phyloP scores from a whole-genome alignment of 2,329 filamentous ascomycete genomes.

The Diaporthe velutina region DNA sequence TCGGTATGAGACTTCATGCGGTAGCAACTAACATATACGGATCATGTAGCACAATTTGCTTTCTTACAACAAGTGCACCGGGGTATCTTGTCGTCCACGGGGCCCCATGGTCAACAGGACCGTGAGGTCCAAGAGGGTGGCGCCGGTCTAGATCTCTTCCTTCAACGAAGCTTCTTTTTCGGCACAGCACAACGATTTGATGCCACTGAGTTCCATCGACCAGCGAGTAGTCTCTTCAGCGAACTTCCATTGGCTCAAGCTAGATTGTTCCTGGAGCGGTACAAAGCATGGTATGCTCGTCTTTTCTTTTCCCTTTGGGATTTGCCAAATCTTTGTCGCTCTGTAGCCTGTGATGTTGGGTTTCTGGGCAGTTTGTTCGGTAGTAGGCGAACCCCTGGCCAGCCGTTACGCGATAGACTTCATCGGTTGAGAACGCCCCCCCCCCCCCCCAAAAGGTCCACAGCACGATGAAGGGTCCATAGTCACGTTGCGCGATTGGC shows the following conservation, averaged over 20 bases:
- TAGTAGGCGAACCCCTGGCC: not conserved
- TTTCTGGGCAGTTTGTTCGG: not conserved
- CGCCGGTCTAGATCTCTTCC: conserved; percentile 46
- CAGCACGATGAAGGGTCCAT: not conserved
- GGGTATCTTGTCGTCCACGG: conserved; percentile 43
- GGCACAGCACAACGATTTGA: conserved; percentile 45
- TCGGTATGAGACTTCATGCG: too few species aligned
- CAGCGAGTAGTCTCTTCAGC: conserved; percentile 25
- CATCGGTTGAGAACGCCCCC: too few species aligned
- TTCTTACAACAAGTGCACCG: conserved; percentile 49
- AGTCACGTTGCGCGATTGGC: not conserved
- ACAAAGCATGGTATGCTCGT: conserved; percentile 38
- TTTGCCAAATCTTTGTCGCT: not conserved
- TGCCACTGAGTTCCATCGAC: conserved; percentile 31
- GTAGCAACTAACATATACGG: not conserved
- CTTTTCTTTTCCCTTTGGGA: not conserved
- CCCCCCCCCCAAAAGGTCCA: too few species aligned
- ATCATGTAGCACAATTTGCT: conserved; percentile 42
- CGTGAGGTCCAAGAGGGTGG: conserved; percentile 45
- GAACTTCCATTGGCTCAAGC: conserved; percentile 41
- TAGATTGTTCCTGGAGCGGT: conserved; percentile 40
- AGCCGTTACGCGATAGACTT: not conserved
- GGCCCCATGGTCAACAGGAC: conserved; percentile 36
- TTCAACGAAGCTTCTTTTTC: conserved; percentile 49
- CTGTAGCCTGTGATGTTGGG: too few species aligned